Evolutionary conservation across 2,329 filamentous ascomycete genomes (phyloP).

Genomic region (Metarhizium rileyi): DNA sequence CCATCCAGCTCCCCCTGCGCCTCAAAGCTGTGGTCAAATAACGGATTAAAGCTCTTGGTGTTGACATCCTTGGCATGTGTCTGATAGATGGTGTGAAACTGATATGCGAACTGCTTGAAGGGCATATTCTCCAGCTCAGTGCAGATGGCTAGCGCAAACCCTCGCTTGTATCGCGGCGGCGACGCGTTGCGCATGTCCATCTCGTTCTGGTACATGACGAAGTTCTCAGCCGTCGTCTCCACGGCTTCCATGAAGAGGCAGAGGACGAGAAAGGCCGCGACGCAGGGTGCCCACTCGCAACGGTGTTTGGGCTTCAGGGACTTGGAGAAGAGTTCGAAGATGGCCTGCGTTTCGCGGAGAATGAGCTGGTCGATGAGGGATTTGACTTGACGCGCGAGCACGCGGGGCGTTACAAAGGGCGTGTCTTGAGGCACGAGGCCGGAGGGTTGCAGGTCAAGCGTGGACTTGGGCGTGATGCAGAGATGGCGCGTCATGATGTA

Average conservation of each 20-base stretch:
- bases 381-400: conserved; percentile 48
- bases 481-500: conserved; percentile 47
- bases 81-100: conserved; percentile 51
- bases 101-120: conserved; percentile 50
- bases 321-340: conserved; percentile 44
- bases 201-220: conserved; percentile 42
- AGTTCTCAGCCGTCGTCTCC: conserved; percentile 42
- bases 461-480: conserved; percentile 35
- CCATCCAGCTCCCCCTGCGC: conserved; percentile 36
- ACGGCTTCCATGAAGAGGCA: conserved; percentile 51
- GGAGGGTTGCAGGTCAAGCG: conserved; percentile 30
- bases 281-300: conserved; percentile 45
- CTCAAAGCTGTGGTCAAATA: conserved; percentile 34
- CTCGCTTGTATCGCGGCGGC: conserved; percentile 28
- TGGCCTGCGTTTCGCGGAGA: conserved; percentile 37
- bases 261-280: conserved; percentile 45
- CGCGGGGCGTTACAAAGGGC: conserved; percentile 38
- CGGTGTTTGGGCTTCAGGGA: conserved; percentile 45
- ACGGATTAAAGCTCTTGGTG: conserved; percentile 43
- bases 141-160: conserved; percentile 36
- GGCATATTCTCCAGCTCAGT: conserved; percentile 47
- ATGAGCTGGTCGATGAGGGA: conserved; percentile 46
- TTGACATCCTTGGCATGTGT: conserved; percentile 41
- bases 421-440: conserved; percentile 34
- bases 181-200: conserved; percentile 30